phyloP scores from a whole-genome alignment of 345 rosid genomes.

The Alliaria petiolata region DNA sequence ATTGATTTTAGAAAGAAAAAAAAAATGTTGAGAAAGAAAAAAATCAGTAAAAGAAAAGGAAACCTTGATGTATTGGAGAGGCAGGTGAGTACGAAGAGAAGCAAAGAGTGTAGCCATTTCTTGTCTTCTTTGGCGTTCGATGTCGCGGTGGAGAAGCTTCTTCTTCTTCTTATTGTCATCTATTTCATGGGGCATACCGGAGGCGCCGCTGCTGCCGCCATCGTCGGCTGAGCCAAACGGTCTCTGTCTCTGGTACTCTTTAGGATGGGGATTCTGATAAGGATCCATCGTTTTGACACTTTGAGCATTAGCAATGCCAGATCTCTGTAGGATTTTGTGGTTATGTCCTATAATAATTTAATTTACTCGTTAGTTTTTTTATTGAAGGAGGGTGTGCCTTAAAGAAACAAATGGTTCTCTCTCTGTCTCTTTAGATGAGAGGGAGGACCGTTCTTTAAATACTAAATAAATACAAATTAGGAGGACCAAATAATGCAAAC shows the following conservation, averaged over 20 bases:
- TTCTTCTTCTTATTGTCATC: slow-evolving; percentile 29
- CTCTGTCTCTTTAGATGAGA: slow-evolving; percentile 26
- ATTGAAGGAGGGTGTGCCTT: slow-evolving; percentile 16
- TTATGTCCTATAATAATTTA: background rate
- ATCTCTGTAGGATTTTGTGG: slow-evolving; percentile 27
- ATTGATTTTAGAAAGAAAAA: background rate
- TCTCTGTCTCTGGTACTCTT: slow-evolving; percentile 22
- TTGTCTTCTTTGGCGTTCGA: slow-evolving; percentile 42
- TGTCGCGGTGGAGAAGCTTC: slow-evolving; percentile 36
- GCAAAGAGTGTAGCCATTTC: slow-evolving; percentile 38
- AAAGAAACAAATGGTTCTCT: slow-evolving; percentile 32
- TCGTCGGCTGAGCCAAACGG: slow-evolving; percentile 6
- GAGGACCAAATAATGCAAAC: slow-evolving; percentile 33
- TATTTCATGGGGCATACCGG: background rate
- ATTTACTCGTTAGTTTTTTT: background rate
- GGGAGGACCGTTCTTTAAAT: slow-evolving; percentile 20
- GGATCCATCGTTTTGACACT: slow-evolving; percentile 31
- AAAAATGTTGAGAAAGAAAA: background rate
- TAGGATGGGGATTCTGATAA: slow-evolving; percentile 6
- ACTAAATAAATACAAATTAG: slow-evolving; percentile 1
- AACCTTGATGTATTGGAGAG: slow-evolving; percentile 38
- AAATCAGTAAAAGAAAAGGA: background rate
- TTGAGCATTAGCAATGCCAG: slow-evolving; percentile 23
- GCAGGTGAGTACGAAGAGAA: slow-evolving; percentile 36
- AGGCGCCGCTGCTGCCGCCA: slow-evolving; percentile 23